Evolutionary conservation across 2,329 filamentous ascomycete genomes (phyloP).

Genomic region (Zymoseptoria tritici): DNA sequence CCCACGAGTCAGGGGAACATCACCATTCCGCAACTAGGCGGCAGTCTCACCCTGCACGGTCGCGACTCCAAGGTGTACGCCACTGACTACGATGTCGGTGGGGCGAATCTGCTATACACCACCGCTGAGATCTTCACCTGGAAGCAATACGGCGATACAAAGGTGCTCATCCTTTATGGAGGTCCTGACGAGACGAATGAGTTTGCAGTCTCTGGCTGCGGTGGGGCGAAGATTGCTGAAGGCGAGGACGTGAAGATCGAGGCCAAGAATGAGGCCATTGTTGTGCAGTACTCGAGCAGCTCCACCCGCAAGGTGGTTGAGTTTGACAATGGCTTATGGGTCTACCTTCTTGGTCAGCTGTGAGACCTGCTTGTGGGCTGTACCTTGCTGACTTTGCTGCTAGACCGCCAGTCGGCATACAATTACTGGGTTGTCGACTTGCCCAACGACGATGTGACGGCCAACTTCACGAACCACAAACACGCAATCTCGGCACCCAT

Average conservation of each 20-base stretch:
- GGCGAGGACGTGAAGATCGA: conserved; percentile 34
- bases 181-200: conserved; percentile 57
- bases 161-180: conserved; percentile 57
- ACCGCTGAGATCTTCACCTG: conserved; percentile 64
- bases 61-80: conserved; percentile 62
- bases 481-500: conserved; percentile 39
- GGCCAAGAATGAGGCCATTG: conserved; percentile 37
- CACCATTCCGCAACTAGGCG: conserved; percentile 52
- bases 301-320: conserved; percentile 46
- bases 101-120: conserved; percentile 56
- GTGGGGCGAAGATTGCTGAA: conserved; percentile 32
- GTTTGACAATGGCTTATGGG: conserved; percentile 42
- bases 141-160: conserved; percentile 53
- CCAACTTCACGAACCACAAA: conserved; percentile 29
- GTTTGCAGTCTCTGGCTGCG: conserved; percentile 42
- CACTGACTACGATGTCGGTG: conserved; percentile 57
- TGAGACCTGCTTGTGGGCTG: background rate
- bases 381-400: conserved; percentile 9
- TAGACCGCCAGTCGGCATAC: conserved; percentile 59
- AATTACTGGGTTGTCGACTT: conserved; percentile 61
- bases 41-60: conserved; percentile 50
- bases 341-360: conserved; percentile 50
- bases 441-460: conserved; percentile 30
- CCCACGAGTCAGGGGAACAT: conserved; percentile 51
- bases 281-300: conserved; percentile 51